A percentile compares a stretch with the other conserved stretches of the same genome.
Evolutionary conservation across 2,329 filamentous ascomycete species (phyloP).

Genomic region (Diaporthe sp.): DNA sequence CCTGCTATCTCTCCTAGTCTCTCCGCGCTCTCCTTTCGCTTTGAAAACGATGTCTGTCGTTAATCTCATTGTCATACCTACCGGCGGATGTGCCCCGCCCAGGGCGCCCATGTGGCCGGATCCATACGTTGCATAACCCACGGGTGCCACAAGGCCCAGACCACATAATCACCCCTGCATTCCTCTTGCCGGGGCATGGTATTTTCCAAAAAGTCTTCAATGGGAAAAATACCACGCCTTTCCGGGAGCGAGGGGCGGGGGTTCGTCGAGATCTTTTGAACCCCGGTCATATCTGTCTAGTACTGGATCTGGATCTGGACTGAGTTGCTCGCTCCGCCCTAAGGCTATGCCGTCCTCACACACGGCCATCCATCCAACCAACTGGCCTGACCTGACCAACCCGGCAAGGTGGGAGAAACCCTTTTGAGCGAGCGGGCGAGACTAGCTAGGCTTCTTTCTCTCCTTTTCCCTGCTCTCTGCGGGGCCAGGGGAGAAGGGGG

Average conservation of each 20-base stretch:
- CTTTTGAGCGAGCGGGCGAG: constrained; percentile 12
- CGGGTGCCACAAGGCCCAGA: constrained; percentile 14
- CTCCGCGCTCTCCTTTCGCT: constrained; percentile 34
- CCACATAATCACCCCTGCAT: constrained; percentile 39
- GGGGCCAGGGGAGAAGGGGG: constrained; percentile 24
- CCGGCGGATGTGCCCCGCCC: constrained; percentile 20
- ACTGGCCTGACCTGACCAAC: neutral
- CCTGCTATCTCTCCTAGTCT: constrained; percentile 39
- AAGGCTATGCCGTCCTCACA: constrained; percentile 38
- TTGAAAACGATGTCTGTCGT: constrained; percentile 51
- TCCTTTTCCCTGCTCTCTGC: neutral
- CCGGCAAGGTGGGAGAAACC: constrained; percentile 11
- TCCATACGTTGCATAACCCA: constrained; percentile 21
- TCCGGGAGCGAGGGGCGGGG: constrained; percentile 32
- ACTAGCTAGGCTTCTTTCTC: neutral
- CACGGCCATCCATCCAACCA: constrained; percentile 13
- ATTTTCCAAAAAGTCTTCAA: constrained; percentile 33
- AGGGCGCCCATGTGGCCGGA: constrained; percentile 38
- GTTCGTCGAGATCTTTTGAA: constrained; percentile 27
- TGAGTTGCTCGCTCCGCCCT: constrained; percentile 28
- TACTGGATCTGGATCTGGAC: constrained; percentile 5
- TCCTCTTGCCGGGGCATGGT: constrained; percentile 32
- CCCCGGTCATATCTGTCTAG: constrained; percentile 23
- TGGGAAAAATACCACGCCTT: neutral
- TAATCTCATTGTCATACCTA: constrained; percentile 60